phyloP scores from a whole-genome alignment of 495 filamentous ascomycete genomes.

The Trichoderma gamsii region DNA sequence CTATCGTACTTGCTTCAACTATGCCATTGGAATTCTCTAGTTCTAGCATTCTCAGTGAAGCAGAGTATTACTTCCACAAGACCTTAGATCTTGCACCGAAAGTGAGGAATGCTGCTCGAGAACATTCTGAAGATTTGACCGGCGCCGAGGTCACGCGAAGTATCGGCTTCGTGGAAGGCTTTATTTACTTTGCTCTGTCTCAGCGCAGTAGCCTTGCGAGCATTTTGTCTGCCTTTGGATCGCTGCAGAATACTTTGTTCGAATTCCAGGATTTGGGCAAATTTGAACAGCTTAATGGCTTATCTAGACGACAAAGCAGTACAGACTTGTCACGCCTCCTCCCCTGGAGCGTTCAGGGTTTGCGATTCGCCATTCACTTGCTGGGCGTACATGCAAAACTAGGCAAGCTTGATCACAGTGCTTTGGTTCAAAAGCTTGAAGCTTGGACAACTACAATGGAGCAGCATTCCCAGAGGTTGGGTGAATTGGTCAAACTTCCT shows the following conservation, averaged over 20 bases:
- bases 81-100: slow-evolving; percentile 63
- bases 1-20: slow-evolving; percentile 56
- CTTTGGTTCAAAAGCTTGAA: slow-evolving; percentile 38
- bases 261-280: slow-evolving; percentile 25
- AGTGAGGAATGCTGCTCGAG: slow-evolving; percentile 55
- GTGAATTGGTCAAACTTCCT: slow-evolving; percentile 48
- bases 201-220: slow-evolving; percentile 53
- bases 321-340: slow-evolving; percentile 31
- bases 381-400: slow-evolving; percentile 58
- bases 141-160: slow-evolving; percentile 69
- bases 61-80: slow-evolving; percentile 69
- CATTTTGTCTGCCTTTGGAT: slow-evolving; percentile 24
- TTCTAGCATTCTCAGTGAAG: slow-evolving; percentile 24
- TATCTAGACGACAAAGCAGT: slow-evolving; percentile 16
- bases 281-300: neutral
- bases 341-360: slow-evolving; percentile 37
- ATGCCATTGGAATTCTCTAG: slow-evolving; percentile 25
- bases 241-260: slow-evolving; percentile 22
- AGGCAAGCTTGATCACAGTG: slow-evolving; percentile 41
- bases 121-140: slow-evolving; percentile 79
- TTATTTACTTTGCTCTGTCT: slow-evolving; percentile 59
- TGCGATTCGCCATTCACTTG: slow-evolving; percentile 38
- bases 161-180: slow-evolving; percentile 73
- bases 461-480: slow-evolving; percentile 25
- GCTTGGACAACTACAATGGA: slow-evolving; percentile 45